These are phyloP conservation scores for Trichomonas vaginalis DNA, from an alignment of 208 protist genomes.

Conservation along the genomic window DNA sequence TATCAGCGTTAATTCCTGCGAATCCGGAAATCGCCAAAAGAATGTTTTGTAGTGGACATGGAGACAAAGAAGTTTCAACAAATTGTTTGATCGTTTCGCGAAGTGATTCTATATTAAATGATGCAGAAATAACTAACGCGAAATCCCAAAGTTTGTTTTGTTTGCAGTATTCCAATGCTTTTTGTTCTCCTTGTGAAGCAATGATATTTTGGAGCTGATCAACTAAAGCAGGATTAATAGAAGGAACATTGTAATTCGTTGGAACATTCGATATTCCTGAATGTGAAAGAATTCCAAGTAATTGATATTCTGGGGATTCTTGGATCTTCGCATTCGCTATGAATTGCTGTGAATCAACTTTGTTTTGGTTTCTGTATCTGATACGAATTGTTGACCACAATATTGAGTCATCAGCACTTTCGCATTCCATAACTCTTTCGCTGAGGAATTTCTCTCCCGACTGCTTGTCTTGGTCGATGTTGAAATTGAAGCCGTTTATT, in stretches of 20 bases:
- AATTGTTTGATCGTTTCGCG: neutral
- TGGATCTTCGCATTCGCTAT: neutral
- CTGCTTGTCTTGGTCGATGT: neutral
- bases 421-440: neutral
- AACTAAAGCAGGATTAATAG: neutral
- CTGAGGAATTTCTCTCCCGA: neutral
- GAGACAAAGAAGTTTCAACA: neutral
- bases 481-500: neutral
- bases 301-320: neutral
- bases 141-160: neutral
- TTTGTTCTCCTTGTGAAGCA: neutral
- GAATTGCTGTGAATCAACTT: neutral
- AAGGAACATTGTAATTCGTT: neutral
- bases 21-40: neutral
- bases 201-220: neutral
- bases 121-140: neutral
- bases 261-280: neutral
- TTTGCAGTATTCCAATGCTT: neutral
- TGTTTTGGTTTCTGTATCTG: neutral
- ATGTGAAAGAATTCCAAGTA: neutral
- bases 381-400: neutral
- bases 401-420: neutral
- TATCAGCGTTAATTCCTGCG: neutral
- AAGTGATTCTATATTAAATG: neutral
- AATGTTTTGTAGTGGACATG: neutral